Evolutionary conservation across 345 rosid genomes (phyloP).

Genomic region (Lepidium africanum): DNA sequence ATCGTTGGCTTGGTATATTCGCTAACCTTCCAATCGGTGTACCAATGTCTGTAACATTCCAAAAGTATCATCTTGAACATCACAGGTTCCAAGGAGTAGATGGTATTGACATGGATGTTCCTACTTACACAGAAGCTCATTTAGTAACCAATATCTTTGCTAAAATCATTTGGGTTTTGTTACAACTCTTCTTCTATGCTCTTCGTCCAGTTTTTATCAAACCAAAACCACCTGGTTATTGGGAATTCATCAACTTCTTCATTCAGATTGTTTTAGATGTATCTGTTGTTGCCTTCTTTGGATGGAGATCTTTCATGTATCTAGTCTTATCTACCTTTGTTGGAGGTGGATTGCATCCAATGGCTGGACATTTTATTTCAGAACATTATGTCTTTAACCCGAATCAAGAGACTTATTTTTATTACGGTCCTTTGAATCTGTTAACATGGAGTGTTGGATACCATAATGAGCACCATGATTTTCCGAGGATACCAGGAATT

Average conservation of each 20-base stretch:
- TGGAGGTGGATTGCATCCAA: constrained; percentile 89
- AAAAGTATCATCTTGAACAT: constrained; percentile 87
- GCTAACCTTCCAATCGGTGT: constrained; percentile 89
- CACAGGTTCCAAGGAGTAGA: constrained; percentile 89
- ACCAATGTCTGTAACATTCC: constrained; percentile 86
- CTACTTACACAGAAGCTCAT: constrained; percentile 57
- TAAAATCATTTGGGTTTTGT: constrained; percentile 67
- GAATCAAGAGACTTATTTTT: constrained; percentile 80
- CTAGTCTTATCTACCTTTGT: constrained; percentile 81
- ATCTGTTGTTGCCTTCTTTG: constrained; percentile 47
- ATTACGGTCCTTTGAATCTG: constrained; percentile 76
- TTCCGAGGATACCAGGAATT: constrained; percentile 77
- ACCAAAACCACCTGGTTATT: constrained; percentile 72
- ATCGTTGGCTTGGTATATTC: constrained; percentile 81
- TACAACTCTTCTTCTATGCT: constrained; percentile 89
- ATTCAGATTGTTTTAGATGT: constrained; percentile 51
- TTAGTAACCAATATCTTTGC: constrained; percentile 46
- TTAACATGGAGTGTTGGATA: constrained; percentile 78
- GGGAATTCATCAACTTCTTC: constrained; percentile 63
- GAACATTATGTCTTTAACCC: constrained; percentile 84
- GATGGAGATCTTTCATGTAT: constrained; percentile 68
- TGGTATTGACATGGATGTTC: constrained; percentile 76
- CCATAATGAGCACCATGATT: constrained; percentile 94
- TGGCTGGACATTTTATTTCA: constrained; percentile 89
- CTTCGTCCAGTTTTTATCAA: constrained; percentile 71